phyloP scores from a whole-genome alignment of 1,139 yeast genomes.

The Kurtzmaniella natalensis region DNA sequence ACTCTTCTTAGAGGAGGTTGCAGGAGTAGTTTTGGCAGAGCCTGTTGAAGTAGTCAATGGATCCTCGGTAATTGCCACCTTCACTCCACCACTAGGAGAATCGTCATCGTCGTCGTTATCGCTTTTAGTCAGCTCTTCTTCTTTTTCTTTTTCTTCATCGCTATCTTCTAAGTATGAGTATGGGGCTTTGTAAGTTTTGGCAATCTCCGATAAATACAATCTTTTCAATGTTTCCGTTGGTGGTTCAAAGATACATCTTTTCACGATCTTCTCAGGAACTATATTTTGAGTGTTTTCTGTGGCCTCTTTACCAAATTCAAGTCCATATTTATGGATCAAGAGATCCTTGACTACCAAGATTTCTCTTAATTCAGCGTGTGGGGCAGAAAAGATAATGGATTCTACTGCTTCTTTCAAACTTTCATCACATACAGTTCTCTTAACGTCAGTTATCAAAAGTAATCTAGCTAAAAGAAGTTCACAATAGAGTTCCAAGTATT shows the following conservation, averaged over 20 bases:
- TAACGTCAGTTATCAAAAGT: slow-evolving; percentile 44
- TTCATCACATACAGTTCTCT: slow-evolving; percentile 46
- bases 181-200: slow-evolving; percentile 73
- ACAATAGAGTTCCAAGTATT: slow-evolving; percentile 76
- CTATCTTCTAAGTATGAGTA: slow-evolving; percentile 49
- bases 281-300: slow-evolving; percentile 49
- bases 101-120: slow-evolving; percentile 15
- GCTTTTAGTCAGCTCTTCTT: slow-evolving; percentile 29
- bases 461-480: slow-evolving; percentile 78
- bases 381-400: slow-evolving; percentile 66
- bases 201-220: slow-evolving; percentile 74
- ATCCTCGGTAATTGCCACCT: slow-evolving; percentile 8
- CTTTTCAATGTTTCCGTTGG: slow-evolving; percentile 65
- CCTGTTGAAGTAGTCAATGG: slow-evolving; percentile 10
- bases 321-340: slow-evolving; percentile 59
- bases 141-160: slow-evolving; percentile 9
- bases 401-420: slow-evolving; percentile 72
- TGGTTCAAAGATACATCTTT: slow-evolving; percentile 62
- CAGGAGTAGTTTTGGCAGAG: slow-evolving; percentile 3
- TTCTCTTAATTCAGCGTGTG: slow-evolving; percentile 76
- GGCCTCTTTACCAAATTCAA: slow-evolving; percentile 57
- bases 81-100: slow-evolving; percentile 12
- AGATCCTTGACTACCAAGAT: slow-evolving; percentile 57
- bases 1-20: slow-evolving; percentile 10
- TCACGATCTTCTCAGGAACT: slow-evolving; percentile 63